Evolutionary conservation across 805 yeast species (phyloP), one percentile per base, ranked within the genome.

Genomic region (Starmerella potacharoeniae): DNA sequence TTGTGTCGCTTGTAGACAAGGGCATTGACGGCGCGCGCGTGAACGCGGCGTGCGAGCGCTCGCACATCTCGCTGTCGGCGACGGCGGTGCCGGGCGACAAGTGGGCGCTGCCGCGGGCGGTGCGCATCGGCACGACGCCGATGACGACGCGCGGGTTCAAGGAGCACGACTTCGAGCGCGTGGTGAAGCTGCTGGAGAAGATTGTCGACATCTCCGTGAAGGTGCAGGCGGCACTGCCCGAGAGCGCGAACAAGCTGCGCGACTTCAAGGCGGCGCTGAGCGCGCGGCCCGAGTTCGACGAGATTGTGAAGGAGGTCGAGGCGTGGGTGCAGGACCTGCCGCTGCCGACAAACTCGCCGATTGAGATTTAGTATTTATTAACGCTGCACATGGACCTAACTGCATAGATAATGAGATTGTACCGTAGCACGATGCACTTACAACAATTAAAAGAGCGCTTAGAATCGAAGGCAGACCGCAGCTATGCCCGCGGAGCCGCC

Each of bases 21-120:
- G 84, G 84, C 58, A 84, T 90, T 60, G 97, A 90, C 68, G 97
- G 97, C 71, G 96, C 97, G 41, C 83, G 97, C 73, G 85, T 90
- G 56, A 96, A 89, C 73, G 84, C 96, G 53, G 90, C 93, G 40
- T 86, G 95, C 69, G 98, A 93, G 74, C 82, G 84, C 67, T 83
- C 87, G 63, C 90, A 91, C 77, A 90, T 93, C 68, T 96, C 97
- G 35, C 80, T 90, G 61, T 91, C 91, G 79, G 91, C 93, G 73
- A 93, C 95, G 78, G 84, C 98, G 37, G 88, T 91, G 59, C 97
- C 98, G 58, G 97, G 97, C 68, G 98, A 91, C 72, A 86, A 84
- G 72, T 85, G 95, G 54, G 96, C 97, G 50, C 77, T 91, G 62
- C 97, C 98, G 68, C 88, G 95, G 63, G 98, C 97, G 68, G 81